phyloP scores from a whole-genome alignment of 2,329 filamentous ascomycete genomes.

The Geosmithia putterillii region DNA sequence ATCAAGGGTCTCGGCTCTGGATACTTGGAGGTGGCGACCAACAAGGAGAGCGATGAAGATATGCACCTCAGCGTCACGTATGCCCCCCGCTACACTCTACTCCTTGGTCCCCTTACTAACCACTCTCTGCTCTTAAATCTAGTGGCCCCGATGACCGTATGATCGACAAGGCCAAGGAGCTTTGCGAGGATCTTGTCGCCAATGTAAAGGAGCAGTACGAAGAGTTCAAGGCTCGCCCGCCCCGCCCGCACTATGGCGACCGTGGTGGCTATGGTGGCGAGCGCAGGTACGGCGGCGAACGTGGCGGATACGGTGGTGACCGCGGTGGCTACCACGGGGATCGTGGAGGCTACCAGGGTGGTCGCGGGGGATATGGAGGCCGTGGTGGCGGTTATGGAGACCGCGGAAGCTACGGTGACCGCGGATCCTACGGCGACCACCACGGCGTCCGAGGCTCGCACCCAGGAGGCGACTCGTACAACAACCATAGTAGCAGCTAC shows the following conservation, averaged over 20 bases:
- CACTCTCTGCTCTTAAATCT: neutral
- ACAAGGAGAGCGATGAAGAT: constrained; percentile 80
- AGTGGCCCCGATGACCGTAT: constrained; percentile 80
- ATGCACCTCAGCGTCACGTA: constrained; percentile 97
- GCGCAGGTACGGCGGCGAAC: constrained; percentile 24
- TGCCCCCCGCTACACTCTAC: constrained; percentile 19
- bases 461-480: constrained; percentile 10
- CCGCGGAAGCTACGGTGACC: constrained; percentile 8
- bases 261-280: constrained; percentile 29
- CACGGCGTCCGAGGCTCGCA: constrained; percentile 8
- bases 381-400: neutral
- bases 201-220: constrained; percentile 88
- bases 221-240: constrained; percentile 74
- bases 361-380: constrained; percentile 14
- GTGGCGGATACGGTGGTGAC: constrained; percentile 21
- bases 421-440: constrained; percentile 12
- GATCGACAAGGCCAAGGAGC: constrained; percentile 75
- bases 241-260: constrained; percentile 38
- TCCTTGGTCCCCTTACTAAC: neutral
- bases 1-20: constrained; percentile 96
- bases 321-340: constrained; percentile 21
- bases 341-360: constrained; percentile 14
- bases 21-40: constrained; percentile 82
- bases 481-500: constrained; percentile 8
- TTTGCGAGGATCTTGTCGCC: constrained; percentile 76